These are phyloP conservation scores for Arabis alpina DNA, from an alignment of 345 rosid genomes.

Conservation along the genomic window DNA sequence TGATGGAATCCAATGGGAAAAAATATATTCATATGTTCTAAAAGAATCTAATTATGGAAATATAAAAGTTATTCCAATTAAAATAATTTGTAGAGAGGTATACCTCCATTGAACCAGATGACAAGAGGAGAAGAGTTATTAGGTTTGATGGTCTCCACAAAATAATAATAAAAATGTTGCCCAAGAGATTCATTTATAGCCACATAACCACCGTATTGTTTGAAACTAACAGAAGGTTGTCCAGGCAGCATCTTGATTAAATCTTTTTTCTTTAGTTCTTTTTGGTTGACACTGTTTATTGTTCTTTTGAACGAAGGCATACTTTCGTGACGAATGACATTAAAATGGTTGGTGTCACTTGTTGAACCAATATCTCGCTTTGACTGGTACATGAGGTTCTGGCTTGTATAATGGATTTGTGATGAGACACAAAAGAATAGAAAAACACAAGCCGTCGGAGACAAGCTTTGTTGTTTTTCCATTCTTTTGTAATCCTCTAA, in stretches of 20 bases:
- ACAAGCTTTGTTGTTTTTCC: constrained; percentile 9
- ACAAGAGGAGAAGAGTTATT: constrained; percentile 61
- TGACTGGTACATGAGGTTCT: too few relatives aligned
- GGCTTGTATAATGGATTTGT: constrained; percentile 4
- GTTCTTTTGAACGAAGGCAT: too few relatives aligned
- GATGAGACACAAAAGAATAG: constrained; percentile 10
- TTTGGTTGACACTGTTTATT: background rate
- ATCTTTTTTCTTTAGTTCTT: constrained; percentile 51
- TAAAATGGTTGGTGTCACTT: too few relatives aligned
- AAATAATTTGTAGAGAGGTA: background rate
- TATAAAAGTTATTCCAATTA: background rate
- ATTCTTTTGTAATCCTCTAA: constrained; percentile 2
- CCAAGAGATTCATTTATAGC: constrained; percentile 51
- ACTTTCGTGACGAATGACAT: too few relatives aligned
- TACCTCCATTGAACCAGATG: constrained; percentile 77
- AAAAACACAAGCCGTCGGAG: background rate
- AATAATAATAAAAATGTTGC: constrained; percentile 62
- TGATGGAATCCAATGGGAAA: background rate
- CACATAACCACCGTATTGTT: constrained; percentile 68
- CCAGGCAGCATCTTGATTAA: constrained; percentile 56
- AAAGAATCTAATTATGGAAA: too few relatives aligned
- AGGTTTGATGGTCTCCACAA: constrained; percentile 53
- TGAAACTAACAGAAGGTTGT: constrained; percentile 54
- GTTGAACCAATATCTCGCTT: too few relatives aligned
- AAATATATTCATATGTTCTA: too few relatives aligned